These are phyloP conservation scores for Cladosporium oxysporum DNA, from an alignment of 2,329 filamentous ascomycete genomes.

Conservation along the genomic window DNA sequence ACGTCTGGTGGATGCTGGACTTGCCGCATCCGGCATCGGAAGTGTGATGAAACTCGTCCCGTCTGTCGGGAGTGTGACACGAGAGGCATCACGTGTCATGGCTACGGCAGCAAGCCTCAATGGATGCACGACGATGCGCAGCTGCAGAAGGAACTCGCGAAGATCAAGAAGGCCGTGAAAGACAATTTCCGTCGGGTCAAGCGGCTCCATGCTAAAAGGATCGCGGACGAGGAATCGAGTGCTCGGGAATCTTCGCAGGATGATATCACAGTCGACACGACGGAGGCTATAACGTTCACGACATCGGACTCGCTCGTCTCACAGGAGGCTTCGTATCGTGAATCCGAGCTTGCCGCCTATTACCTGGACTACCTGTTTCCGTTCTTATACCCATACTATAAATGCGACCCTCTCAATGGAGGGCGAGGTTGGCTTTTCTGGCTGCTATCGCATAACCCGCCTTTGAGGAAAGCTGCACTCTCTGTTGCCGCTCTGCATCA, in stretches of 20 bases:
- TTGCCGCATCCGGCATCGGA: slow-evolving; percentile 6
- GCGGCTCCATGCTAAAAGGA: neutral
- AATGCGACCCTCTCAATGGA: neutral
- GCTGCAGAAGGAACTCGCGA: neutral
- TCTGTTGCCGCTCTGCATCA: neutral
- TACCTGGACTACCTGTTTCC: slow-evolving; percentile 2
- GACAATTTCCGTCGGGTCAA: neutral
- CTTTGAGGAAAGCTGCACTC: neutral
- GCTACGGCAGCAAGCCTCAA: neutral
- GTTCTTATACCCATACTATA: neutral
- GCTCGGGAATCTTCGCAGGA: neutral
- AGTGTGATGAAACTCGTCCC: neutral
- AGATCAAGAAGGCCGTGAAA: slow-evolving; percentile 4
- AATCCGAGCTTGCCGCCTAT: neutral
- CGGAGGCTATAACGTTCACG: neutral
- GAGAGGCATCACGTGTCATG: neutral
- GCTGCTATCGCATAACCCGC: neutral
- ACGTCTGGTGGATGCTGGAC: slow-evolving; percentile 4
- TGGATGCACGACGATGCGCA: neutral
- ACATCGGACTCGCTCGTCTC: neutral
- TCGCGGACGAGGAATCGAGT: neutral
- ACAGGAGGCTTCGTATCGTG: neutral
- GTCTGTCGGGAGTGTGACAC: neutral
- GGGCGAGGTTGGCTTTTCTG: neutral
- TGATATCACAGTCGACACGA: neutral